Evolutionary conservation across 2,329 filamentous ascomycete species (phyloP).

Genomic region (Helminthosporium solani): DNA sequence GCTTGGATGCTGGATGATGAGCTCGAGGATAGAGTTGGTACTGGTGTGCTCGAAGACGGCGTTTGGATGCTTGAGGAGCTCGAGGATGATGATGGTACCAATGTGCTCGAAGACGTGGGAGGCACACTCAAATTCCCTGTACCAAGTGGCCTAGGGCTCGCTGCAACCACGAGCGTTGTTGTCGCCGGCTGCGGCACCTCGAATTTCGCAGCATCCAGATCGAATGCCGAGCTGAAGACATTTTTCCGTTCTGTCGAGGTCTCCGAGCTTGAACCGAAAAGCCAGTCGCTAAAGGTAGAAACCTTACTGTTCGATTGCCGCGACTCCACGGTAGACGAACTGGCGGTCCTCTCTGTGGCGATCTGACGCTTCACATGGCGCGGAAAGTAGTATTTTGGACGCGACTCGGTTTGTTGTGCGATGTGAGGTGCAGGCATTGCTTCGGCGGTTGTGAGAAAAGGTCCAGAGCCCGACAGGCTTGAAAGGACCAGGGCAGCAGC

Average conservation of each 20-base stretch:
- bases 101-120: slow-evolving; percentile 1
- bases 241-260: not conserved
- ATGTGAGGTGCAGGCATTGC: slow-evolving; percentile 48
- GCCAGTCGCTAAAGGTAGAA: not conserved
- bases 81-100: no score
- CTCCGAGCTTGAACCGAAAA: not conserved
- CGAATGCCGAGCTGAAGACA: not conserved
- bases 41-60: not conserved
- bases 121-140: slow-evolving; percentile 9
- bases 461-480: slow-evolving; percentile 49
- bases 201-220: not conserved
- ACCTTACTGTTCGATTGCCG: slow-evolving; percentile 17
- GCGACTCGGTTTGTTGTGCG: slow-evolving; percentile 35
- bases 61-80: no score
- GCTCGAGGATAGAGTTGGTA: no score
- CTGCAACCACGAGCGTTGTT: not conserved
- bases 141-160: slow-evolving; percentile 1
- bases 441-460: slow-evolving; percentile 49
- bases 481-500: slow-evolving; percentile 47
- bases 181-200: not conserved
- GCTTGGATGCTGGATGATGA: no score
- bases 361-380: slow-evolving; percentile 49
- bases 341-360: slow-evolving; percentile 36
- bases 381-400: slow-evolving; percentile 52
- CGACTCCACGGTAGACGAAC: slow-evolving; percentile 19